Evolutionary conservation across 2,329 filamentous ascomycete genomes (phyloP), one percentile per base, ranked within the genome.

Genomic region (Cladosporium sp.): DNA sequence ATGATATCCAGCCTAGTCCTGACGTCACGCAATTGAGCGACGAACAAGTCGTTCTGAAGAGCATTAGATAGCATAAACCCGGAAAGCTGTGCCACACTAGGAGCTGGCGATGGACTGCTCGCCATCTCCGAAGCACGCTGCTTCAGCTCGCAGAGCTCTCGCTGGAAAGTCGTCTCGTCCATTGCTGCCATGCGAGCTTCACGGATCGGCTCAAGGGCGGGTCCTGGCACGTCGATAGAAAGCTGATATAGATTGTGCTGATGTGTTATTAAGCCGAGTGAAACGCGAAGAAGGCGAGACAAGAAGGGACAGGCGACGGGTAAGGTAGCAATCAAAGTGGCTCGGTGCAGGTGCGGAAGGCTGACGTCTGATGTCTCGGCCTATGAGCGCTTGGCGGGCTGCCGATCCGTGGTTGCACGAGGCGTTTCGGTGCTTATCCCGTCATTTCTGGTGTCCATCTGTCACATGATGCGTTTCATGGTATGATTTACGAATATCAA

Each of bases 131-230:
- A 24, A 4, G 37, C 52, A n/a, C 55, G 37, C 24, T 50, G 45
- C 37, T 57, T 44, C 25, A 57, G 55, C 47, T 50, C 36, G 8
- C 55, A 36, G 13, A 57, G 55, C 45, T 51, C 36, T 17, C 44
- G 37, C 32, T 45, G 55, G 36, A 57, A 57, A 19, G 55, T 57
- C 20, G 28, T 40, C 39, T 57, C 55, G 55, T 57, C 55, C 55
- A 57, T 57, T 32, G 40, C 24, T 25, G 50, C 36, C 39, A 20
- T 34, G 17, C 37, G 25, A 28, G 20, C 20, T 22, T 45, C 24
- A 28, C 42, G 34, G n/a, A n/a, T n/a, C 28, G 20, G 47, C 42
- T 45, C 25, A 7, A 8, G n/a, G 6, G 19, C 15, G 42, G 42
- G 24, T 15, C 12, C 10, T 15, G 22, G 13, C 8, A 45, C 6